Evolutionary conservation across 2,329 filamentous ascomycete species (phyloP), one percentile per base, ranked within the genome.

Genomic region (Paecilomyces variotii): DNA sequence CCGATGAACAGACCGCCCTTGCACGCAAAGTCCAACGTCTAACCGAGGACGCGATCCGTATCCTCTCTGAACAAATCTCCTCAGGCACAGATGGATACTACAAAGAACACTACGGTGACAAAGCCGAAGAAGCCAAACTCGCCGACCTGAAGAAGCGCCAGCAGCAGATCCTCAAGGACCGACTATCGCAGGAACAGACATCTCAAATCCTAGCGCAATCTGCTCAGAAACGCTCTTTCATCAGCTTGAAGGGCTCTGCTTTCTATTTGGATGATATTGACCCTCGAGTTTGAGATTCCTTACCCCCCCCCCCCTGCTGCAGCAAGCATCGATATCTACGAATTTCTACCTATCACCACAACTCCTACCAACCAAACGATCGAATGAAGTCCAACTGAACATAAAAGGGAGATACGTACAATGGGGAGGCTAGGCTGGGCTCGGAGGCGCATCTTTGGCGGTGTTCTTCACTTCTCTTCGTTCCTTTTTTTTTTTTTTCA

Each of bases 81-180:
- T 45, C 62, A 9, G 70, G 71, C 9, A 76, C 74, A 1, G 63
- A 70, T 19, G 58, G 67, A 56, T 61, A 76, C 12, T 76, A 75
- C 60, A 62, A 68, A 7, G 55, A 60, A 11, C 49, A 72, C 4
- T 73, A 72, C 56, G 60, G 62, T 4, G 65, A 69, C 14, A 61
- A 66, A 28, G 67, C 69, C 7, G 66, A 67, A 9, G 62, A 61
- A 25, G 65, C 64, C 4, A 64, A 62, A 14, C 62, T 60, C 10
- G 64, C 64, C n/a, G 70, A 74, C 60, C 53, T 56, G 9, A 63
- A 64, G 57, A 63, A 61, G 32, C 65, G 61, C 7, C 67, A 70
- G 45, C 63, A 62, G 49, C 61, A 61, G 34, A 56, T 64, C 24
- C 57, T 63, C 7, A 60, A 62, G 3, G 66, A 70, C 56, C 62